Base-by-base conservation (phyloP, 768 basidiomycete genomes). In the Mycena indigotica region DNA sequence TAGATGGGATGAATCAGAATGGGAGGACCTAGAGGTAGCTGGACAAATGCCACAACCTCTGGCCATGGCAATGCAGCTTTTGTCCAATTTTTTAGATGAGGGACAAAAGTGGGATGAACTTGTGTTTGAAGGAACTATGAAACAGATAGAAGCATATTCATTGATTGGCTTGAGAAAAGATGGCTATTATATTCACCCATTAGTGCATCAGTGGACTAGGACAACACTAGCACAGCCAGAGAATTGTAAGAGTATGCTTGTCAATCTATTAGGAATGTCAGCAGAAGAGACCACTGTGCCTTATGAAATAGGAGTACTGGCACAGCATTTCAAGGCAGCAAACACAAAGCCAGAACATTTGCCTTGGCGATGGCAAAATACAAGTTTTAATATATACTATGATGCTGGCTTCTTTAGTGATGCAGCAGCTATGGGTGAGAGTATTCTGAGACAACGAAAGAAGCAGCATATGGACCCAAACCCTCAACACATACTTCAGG, bases 401-500 rank as follows among this genome's bases (percentile, higher is more conserved):
- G 6, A 8, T 15, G 21, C 15, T 54, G 29, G 24, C 35, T 39
- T 32, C 21, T 39, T 17, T 39, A 21, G 3, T 25, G 21, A 5
- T 25, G 35, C 30, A 8, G 16, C 8, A 41, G 28, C 25, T 15
- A 5, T 40, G 28, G 5, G 29, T 48, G 32, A 19, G 28, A 19
- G 15, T 10, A 28, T 19, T 10, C 52, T 28, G 17, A 28, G 26
- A 21, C 52, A n/a, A 53, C 23, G 26, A 16, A 4, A 5, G 32
- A n/a, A 3, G 35, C 30, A 28, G 53, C n/a, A n/a, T n/a, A 8
- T 35, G 32, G 32, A 53, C 15, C 5, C 24, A 17, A 19, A 56
- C n/a, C 52, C 58, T 50, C 46, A 45, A 15, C 19, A 45, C 32
- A 62, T 49, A 19, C 23, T 64, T 16, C 49, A 28, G 1, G 19